Percentiles rank a stretch among this genome's conserved stretches.
Conservation (phyloP, 2,329 filamentous ascomycete genomes). For the Westerdykella ornata region DNA sequence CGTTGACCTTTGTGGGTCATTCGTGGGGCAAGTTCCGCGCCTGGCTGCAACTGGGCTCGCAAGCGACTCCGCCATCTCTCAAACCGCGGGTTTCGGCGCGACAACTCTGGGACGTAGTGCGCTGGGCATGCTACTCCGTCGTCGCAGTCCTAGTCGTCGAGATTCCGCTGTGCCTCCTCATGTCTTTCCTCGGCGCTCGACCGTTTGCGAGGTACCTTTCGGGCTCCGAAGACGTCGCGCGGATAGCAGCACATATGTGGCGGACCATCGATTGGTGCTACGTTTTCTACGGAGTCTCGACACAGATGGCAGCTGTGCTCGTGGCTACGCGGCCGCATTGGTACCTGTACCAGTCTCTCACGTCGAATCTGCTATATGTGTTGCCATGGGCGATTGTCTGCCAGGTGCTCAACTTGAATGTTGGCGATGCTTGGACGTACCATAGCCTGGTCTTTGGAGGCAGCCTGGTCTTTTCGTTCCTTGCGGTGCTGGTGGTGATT, state of each 20-base stretch:
- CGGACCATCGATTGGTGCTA: constrained; percentile 53
- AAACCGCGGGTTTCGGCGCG: constrained; percentile 23
- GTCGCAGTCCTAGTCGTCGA: constrained; percentile 53
- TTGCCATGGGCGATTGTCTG: constrained; percentile 63
- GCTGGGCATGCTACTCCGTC: constrained; percentile 50
- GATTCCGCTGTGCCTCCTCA: constrained; percentile 55
- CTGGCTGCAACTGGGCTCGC: background rate
- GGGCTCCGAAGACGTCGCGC: constrained; percentile 50
- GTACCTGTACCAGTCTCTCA: constrained; percentile 62
- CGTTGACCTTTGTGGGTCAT: constrained; percentile 60
- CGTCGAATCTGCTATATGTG: constrained; percentile 61
- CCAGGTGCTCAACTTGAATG: constrained; percentile 35
- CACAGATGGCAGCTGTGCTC: constrained; percentile 58
- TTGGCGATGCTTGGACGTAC: constrained; percentile 58
- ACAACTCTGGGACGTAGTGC: constrained; percentile 40
- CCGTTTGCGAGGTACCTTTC: constrained; percentile 59
- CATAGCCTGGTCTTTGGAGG: constrained; percentile 62
- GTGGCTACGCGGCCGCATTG: constrained; percentile 58
- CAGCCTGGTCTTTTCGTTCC: constrained; percentile 60
- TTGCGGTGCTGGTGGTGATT: constrained; percentile 48
- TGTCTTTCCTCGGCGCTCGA: constrained; percentile 54
- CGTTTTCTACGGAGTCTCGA: constrained; percentile 60
- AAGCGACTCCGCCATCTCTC: background rate
- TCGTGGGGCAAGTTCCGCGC: constrained; percentile 52
- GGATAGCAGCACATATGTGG: constrained; percentile 62